phyloP scores from a whole-genome alignment of 2,329 filamentous ascomycete genomes.

The Alternaria arbusti region DNA sequence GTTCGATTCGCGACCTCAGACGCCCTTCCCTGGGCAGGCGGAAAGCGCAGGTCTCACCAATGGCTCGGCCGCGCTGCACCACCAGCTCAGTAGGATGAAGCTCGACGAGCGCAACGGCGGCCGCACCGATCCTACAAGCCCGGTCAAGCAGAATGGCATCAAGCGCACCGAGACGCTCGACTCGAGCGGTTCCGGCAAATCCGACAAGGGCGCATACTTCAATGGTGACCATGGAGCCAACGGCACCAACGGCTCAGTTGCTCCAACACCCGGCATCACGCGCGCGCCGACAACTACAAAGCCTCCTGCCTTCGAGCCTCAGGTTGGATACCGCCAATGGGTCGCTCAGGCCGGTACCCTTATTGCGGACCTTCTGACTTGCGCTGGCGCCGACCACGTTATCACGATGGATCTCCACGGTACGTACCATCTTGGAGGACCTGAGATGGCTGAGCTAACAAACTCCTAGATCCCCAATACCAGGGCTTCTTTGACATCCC shows the following conservation, averaged over 20 bases:
- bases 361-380: constrained; percentile 91
- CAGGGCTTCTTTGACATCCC: constrained; percentile 99
- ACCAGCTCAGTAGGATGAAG: constrained; percentile 73
- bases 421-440: neutral
- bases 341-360: constrained; percentile 96
- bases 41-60: constrained; percentile 70
- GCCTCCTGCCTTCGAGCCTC: constrained; percentile 72
- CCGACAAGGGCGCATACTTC: constrained; percentile 30
- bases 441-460: constrained; percentile 10
- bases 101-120: constrained; percentile 62
- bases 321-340: constrained; percentile 97
- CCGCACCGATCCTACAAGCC: constrained; percentile 34
- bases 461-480: constrained; percentile 83
- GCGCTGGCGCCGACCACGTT: constrained; percentile 93
- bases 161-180: constrained; percentile 44
- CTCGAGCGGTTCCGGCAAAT: constrained; percentile 38
- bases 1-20: constrained; percentile 90
- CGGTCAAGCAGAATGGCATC: constrained; percentile 32
- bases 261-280: constrained; percentile 20
- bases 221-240: constrained; percentile 35
- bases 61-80: constrained; percentile 73
- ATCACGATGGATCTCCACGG: constrained; percentile 88
- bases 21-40: constrained; percentile 75
- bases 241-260: constrained; percentile 16
- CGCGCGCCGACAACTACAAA: constrained; percentile 49